phyloP scores from a whole-genome alignment of 495 filamentous ascomycete species.

The Aspergillus campestris region DNA sequence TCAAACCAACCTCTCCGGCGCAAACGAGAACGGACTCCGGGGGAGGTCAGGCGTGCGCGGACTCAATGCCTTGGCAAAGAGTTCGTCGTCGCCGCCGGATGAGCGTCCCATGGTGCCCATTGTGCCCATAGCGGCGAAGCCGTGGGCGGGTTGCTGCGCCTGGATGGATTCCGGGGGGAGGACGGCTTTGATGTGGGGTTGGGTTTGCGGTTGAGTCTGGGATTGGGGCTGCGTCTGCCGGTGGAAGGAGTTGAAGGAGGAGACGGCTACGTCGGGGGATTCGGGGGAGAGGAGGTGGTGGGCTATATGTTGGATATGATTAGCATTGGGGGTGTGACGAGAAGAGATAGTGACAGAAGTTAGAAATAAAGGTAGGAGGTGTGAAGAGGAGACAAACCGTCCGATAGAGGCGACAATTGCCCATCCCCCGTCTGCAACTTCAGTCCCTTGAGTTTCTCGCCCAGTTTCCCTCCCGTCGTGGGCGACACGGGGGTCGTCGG shows the following conservation, averaged over 20 bases:
- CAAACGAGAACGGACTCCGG: constrained; percentile 61
- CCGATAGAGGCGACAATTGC: constrained; percentile 41
- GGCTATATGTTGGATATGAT: background rate
- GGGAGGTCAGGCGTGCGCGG: constrained; percentile 71
- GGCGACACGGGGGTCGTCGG: constrained; percentile 51
- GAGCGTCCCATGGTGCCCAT: constrained; percentile 21
- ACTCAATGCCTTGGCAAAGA: constrained; percentile 75
- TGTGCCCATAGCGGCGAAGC: constrained; percentile 25
- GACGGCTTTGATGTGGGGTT: constrained; percentile 16
- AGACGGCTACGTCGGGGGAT: constrained; percentile 55
- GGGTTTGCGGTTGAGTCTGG: constrained; percentile 14
- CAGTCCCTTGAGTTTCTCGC: constrained; percentile 68
- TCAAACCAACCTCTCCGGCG: constrained; percentile 11
- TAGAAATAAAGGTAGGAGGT: background rate
- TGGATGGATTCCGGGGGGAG: constrained; percentile 36
- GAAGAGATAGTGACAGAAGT: background rate
- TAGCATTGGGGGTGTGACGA: background rate
- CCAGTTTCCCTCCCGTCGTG: constrained; percentile 51
- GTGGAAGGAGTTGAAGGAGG: constrained; percentile 52
- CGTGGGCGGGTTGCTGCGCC: constrained; percentile 29
- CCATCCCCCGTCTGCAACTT: constrained; percentile 63
- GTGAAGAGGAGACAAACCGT: constrained; percentile 29
- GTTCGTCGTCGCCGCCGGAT: constrained; percentile 49
- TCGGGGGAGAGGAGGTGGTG: constrained; percentile 50
- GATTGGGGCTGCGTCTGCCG: constrained; percentile 18